phyloP scores from a whole-genome alignment of 2,329 filamentous ascomycete species.

The Corynespora cassiicola region DNA sequence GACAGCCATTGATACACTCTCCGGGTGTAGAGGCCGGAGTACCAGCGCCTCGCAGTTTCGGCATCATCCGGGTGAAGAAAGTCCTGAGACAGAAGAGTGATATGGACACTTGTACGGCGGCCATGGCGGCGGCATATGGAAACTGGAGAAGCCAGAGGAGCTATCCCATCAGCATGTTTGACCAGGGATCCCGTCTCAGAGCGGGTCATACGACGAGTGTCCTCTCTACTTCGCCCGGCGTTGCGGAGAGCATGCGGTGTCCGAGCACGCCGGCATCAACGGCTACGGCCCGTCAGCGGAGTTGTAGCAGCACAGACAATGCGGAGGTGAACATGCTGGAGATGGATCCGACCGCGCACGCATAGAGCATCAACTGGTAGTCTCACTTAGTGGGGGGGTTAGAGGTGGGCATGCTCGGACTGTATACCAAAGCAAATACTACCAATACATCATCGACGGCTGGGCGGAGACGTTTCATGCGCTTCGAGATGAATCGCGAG shows the following conservation, averaged over 20 bases:
- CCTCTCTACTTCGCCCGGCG: constrained; percentile 11
- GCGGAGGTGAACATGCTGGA: too few relatives aligned
- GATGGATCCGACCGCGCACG: too few relatives aligned
- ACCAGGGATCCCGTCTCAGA: not conserved
- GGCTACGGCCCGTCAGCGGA: constrained; percentile 19
- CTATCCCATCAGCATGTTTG: constrained; percentile 15
- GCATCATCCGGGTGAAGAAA: constrained; percentile 24
- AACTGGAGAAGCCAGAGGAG: constrained; percentile 29
- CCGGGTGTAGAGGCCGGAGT: constrained; percentile 4
- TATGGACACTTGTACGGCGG: constrained; percentile 27
- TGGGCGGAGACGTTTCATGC: constrained; percentile 18
- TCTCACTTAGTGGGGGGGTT: constrained; percentile 2
- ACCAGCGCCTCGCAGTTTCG: constrained; percentile 27
- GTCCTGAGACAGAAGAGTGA: constrained; percentile 32
- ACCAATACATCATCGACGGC: constrained; percentile 30
- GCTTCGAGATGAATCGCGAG: constrained; percentile 27
- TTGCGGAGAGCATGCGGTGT: constrained; percentile 12
- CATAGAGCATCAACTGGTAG: not conserved
- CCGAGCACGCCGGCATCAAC: constrained; percentile 21
- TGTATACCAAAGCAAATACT: constrained; percentile 23
- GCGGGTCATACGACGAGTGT: constrained; percentile 21
- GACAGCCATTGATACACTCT: too few relatives aligned
- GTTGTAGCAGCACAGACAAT: constrained; percentile 1
- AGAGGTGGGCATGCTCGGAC: not conserved
- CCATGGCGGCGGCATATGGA: constrained; percentile 23